Conservation (phyloP, 352 stramenopile genomes). For the Phytophthora rubi region DNA sequence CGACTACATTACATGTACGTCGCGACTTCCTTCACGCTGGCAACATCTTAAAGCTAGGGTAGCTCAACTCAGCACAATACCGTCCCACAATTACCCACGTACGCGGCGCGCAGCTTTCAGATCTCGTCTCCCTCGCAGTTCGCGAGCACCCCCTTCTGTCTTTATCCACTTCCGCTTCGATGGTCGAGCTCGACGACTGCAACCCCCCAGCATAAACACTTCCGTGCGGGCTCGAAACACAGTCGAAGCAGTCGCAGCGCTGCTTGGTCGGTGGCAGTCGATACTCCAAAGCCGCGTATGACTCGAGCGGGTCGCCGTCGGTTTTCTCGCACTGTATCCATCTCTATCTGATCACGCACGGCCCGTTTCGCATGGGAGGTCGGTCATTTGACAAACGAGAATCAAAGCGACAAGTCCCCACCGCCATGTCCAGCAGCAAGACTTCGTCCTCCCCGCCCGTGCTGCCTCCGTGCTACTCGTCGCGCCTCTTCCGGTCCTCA, state of each 20-base stretch:
- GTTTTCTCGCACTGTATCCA: constrained; percentile 29
- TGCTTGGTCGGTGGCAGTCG: constrained; percentile 1
- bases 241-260: not conserved
- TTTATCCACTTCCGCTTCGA: too few species aligned
- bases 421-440: constrained; percentile 9
- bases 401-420: not conserved
- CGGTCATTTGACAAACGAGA: constrained; percentile 23
- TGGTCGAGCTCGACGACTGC: too few species aligned
- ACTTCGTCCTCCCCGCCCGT: constrained; percentile 24
- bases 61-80: too few species aligned
- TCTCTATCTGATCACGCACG: constrained; percentile 6
- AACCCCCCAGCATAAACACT: too few species aligned
- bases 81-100: too few species aligned
- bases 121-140: too few species aligned
- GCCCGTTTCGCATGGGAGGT: not conserved
- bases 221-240: too few species aligned
- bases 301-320: constrained; percentile 5
- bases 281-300: constrained; percentile 2
- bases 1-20: too few species aligned
- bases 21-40: too few species aligned
- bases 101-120: too few species aligned
- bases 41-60: too few species aligned
- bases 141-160: too few species aligned
- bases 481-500: constrained; percentile 74
- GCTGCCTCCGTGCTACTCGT: constrained; percentile 71